Conservation (phyloP, 495 filamentous ascomycete species). For the Trichoderma parareesei region DNA sequence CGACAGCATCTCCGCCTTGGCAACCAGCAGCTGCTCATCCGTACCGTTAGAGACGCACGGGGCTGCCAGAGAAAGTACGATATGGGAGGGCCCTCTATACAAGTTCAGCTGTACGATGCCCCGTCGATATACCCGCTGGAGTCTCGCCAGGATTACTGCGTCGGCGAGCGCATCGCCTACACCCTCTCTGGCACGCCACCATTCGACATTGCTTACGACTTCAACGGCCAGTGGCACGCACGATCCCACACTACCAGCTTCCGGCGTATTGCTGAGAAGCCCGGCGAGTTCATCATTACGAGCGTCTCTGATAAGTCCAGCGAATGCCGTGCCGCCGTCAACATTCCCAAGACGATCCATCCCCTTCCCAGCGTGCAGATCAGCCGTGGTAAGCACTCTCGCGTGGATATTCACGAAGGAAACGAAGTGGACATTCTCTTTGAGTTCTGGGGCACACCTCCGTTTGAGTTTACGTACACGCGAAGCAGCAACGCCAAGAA, state of each 20-base stretch:
- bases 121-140: slow-evolving; percentile 83
- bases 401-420: slow-evolving; percentile 93
- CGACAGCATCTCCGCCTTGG: slow-evolving; percentile 73
- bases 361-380: slow-evolving; percentile 85
- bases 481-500: slow-evolving; percentile 73
- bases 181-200: slow-evolving; percentile 79
- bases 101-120: slow-evolving; percentile 83
- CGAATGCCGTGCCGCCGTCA: slow-evolving; percentile 68
- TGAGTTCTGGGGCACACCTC: slow-evolving; percentile 88
- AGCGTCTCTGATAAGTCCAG: slow-evolving; percentile 74
- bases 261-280: slow-evolving; percentile 80
- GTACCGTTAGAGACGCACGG: slow-evolving; percentile 75
- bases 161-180: slow-evolving; percentile 87
- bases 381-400: slow-evolving; percentile 65
- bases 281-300: slow-evolving; percentile 81
- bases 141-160: slow-evolving; percentile 82
- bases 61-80: slow-evolving; percentile 72
- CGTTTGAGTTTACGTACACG: slow-evolving; percentile 96
- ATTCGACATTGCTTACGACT: slow-evolving; percentile 88
- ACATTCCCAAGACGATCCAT: slow-evolving; percentile 75
- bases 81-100: slow-evolving; percentile 59
- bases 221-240: slow-evolving; percentile 73
- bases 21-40: slow-evolving; percentile 75
- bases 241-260: slow-evolving; percentile 69
- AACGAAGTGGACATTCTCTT: slow-evolving; percentile 87